phyloP scores from a whole-genome alignment of 2,329 filamentous ascomycete species.

The Aspergillus piperis region DNA sequence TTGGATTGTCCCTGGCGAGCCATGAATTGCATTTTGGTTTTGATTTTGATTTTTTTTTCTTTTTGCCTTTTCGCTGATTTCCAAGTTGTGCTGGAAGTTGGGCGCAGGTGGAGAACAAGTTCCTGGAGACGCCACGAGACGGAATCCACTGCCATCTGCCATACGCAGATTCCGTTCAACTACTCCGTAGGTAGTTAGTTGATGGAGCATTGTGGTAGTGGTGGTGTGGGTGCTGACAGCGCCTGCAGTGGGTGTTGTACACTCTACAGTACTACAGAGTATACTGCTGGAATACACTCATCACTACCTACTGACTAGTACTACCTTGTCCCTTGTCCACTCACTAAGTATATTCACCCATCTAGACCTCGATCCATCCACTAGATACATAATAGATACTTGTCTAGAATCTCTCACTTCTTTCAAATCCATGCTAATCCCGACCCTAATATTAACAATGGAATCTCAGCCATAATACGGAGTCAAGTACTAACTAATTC shows the following conservation, averaged over 20 bases:
- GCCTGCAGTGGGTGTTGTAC: not conserved
- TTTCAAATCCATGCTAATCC: too few relatives aligned
- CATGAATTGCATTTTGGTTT: not conserved
- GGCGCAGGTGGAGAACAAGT: too few relatives aligned
- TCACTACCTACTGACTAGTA: too few relatives aligned
- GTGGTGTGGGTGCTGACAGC: not conserved
- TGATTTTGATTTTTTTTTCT: too few relatives aligned
- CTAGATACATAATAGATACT: too few relatives aligned
- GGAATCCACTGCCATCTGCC: not conserved
- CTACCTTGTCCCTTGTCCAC: not conserved
- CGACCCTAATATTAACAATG: too few relatives aligned
- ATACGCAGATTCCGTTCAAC: not conserved
- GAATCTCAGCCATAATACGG: not conserved
- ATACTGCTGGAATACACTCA: too few relatives aligned
- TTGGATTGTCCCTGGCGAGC: constrained; percentile 2
- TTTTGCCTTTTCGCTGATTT: not conserved
- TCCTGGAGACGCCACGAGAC: too few relatives aligned
- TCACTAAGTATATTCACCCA: not conserved
- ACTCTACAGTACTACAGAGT: not conserved
- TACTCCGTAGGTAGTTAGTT: not conserved
- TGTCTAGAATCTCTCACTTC: too few relatives aligned
- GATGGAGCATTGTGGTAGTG: not conserved
- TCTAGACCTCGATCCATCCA: too few relatives aligned
- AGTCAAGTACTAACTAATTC: not conserved
- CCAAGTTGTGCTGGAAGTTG: too few relatives aligned